Evolutionary conservation across 2,329 filamentous ascomycete genomes (phyloP), one percentile per base, ranked within the genome.

Genomic region (Ambrosiella beaveri): DNA sequence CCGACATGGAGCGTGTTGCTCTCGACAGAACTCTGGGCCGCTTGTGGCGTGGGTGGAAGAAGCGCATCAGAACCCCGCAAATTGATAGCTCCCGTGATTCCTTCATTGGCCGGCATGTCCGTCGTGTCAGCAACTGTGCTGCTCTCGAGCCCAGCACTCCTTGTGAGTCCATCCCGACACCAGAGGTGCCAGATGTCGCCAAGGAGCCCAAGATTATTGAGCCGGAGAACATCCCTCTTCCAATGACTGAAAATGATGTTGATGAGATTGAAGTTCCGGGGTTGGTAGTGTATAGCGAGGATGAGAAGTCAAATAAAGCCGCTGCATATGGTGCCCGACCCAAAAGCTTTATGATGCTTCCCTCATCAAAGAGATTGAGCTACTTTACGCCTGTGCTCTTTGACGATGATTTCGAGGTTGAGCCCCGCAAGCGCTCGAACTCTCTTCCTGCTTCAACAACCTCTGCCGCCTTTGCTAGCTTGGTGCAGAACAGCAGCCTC

Each of bases 21-120:
- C 75, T 97, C 61, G 94, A 95, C 66, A 80, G 89, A 59, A 90
- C 88, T 1, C 74, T 98, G 1, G 93, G 93, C 17, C 78, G 90
- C 54, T 74, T 97, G 49, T 98, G 93, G 93, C 81, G 93, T 64
- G 86, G 87, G 35, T 98, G 93, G 93, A 88, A 93, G 71, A 95
- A 95, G 72, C 81, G 85, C 62, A 77, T 86, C 64, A 80, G 87
- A 59, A 76, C 77, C 6, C 79, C 80, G 0, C 68, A 67, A 39
- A 69, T 72, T 39, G 74, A 76, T 44, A 67, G 73, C 54, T 69
- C 73, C 40, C 70, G 73, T 51, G 73, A 74, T 53, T 74, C 75
- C 1, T 64, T 70, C 19, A 67, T 64, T n/a, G 64, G 64, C 27
- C 52, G 39, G 27, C 67, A 71, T 61, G 59, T 69, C 59, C 17